These are phyloP conservation scores for Populus hybrid DNA, from an alignment of 441 rosid genomes.

Conservation along the genomic window DNA sequence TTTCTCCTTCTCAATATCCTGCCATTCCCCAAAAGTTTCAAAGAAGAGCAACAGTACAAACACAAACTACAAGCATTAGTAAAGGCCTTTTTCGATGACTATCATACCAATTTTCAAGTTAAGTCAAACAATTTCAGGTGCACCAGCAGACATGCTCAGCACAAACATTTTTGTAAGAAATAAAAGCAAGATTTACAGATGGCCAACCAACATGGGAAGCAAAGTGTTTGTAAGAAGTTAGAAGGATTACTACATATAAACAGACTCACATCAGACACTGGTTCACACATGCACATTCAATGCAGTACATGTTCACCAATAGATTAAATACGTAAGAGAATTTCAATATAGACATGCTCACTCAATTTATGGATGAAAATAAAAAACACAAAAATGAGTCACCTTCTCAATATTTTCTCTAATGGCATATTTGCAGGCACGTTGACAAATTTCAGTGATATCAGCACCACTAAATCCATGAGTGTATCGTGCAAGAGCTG, in stretches of 20 bases:
- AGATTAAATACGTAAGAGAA: not conserved
- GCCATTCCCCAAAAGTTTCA: conserved; percentile 6
- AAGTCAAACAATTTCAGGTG: not conserved
- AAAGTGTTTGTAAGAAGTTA: not conserved
- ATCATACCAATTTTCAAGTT: not conserved
- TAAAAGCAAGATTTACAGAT: not conserved
- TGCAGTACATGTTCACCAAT: not conserved
- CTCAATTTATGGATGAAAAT: not conserved
- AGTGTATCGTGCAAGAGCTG: conserved; percentile 44
- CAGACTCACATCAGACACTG: not conserved
- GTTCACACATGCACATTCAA: not conserved
- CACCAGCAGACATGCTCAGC: not conserved
- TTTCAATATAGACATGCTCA: not conserved
- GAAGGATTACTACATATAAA: not conserved
- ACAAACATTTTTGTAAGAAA: not conserved
- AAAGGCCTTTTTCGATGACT: not conserved
- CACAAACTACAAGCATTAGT: not conserved
- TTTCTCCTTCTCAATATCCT: conserved; percentile 56
- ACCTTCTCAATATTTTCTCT: conserved; percentile 64
- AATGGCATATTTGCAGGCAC: conserved; percentile 59
- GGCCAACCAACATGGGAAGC: not conserved
- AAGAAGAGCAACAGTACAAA: not conserved
- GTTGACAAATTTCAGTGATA: not conserved
- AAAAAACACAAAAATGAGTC: not conserved
- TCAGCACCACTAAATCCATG: conserved; percentile 29